These are phyloP conservation scores for Aspergillus novoparasiticus DNA, from an alignment of 2,329 filamentous ascomycete genomes.

Conservation along the genomic window DNA sequence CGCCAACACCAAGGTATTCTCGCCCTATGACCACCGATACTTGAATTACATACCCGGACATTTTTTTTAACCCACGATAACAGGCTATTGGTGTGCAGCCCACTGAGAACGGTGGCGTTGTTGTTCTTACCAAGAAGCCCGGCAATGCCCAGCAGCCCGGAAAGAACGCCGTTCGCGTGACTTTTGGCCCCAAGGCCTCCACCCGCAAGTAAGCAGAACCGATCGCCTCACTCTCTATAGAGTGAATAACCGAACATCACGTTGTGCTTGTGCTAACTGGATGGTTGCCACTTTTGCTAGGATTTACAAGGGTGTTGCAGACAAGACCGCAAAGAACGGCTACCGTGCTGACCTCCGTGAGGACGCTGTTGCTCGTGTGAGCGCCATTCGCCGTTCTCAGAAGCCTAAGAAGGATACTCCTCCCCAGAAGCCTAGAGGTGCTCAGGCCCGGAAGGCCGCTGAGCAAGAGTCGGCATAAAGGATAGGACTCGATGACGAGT, in stretches of 20 bases:
- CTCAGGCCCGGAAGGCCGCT: constrained; percentile 72
- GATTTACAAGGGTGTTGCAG: constrained; percentile 87
- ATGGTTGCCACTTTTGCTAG: constrained; percentile 46
- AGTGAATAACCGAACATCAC: background rate
- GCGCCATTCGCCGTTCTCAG: constrained; percentile 80
- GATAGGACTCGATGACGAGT: constrained; percentile 6
- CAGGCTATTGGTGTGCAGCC: constrained; percentile 81
- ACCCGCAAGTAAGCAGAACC: constrained; percentile 70
- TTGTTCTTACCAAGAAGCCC: constrained; percentile 82
- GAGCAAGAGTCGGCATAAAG: constrained; percentile 42
- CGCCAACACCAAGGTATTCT: constrained; percentile 83
- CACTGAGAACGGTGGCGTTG: constrained; percentile 76
- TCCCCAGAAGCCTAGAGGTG: constrained; percentile 75
- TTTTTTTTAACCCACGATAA: constrained; percentile 14
- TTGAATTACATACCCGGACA: background rate
- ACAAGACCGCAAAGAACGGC: constrained; percentile 75
- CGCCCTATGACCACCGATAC: background rate
- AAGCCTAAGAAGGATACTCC: constrained; percentile 73
- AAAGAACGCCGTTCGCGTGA: constrained; percentile 64
- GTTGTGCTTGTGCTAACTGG: constrained; percentile 20
- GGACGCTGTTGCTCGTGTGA: constrained; percentile 81
- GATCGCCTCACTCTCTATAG: background rate
- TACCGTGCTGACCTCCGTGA: constrained; percentile 82
- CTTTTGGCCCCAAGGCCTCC: constrained; percentile 71
- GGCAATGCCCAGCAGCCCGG: constrained; percentile 73